Base-by-base conservation (phyloP, 108 stramenopile genomes). In the Skeletonema potamos region DNA sequence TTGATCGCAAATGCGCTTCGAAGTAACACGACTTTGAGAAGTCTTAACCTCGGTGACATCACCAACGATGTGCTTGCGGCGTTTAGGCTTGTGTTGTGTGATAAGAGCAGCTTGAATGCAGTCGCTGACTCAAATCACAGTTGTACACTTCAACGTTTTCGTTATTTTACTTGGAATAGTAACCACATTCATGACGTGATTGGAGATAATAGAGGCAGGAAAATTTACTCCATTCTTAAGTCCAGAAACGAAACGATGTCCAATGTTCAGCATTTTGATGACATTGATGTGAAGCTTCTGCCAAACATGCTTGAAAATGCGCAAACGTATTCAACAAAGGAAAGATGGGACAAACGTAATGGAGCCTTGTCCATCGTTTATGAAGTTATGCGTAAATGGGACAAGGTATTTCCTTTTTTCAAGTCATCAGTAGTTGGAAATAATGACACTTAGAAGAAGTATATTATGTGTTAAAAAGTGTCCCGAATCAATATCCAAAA, bases 1-100 rank as follows among this genome's bases (percentile, higher is more conserved):
- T 33, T 59, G 58, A 9, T 59, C 33, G 58, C 58, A 18, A 34
- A 34, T 34, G 58, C 58, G 2, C 58, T 59, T 34, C 29, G 58
- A 17, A 20, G 18, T 7, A 59, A 59, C 58, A 33, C 30, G 10
- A 30, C 29, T 18, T 20, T 59, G 58, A 32, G 58, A 59, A 8
- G 3, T 0, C 29, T 59, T 33, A 7, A 30, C 5, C 28, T 58
- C 6, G 8, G 8, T 2, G 36, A 24, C 6, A 59, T 34, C 58
- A 59, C 27, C 15, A 2, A 33, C 0, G 5, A 0, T 32, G 58
- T 28, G 0, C 1, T 1, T 1, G 33, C 10, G 28, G 3, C 30
- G 10, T 34, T 59, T 1, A 28, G 30, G 0, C 29, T 4, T 20
- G 58, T 33, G 33, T 6, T 59, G 17, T 30, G 18, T 33, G 28